Percentiles rank a stretch among this genome's conserved stretches.
Conservation (phyloP, 2,329 filamentous ascomycete species). For the Hypomyces perniciosus region DNA sequence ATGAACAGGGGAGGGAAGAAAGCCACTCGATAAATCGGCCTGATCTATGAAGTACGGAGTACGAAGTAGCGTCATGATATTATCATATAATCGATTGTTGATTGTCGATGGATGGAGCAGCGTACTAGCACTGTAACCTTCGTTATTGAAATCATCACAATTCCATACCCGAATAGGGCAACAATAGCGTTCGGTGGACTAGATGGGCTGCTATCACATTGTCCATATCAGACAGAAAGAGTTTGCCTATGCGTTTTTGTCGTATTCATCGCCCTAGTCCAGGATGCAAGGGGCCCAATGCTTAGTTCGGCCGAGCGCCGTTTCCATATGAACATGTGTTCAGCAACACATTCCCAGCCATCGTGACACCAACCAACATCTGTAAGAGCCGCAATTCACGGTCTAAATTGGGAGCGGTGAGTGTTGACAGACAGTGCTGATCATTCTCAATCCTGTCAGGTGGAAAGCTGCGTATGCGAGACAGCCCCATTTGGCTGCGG, state of each 20-base stretch:
- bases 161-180: too few relatives aligned
- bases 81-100: too few relatives aligned
- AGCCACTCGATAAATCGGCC: too few relatives aligned
- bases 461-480: background rate
- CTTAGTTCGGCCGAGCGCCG: background rate
- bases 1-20: too few relatives aligned
- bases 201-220: too few relatives aligned
- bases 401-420: slow-evolving; percentile 1
- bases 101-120: too few relatives aligned
- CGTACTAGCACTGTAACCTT: too few relatives aligned
- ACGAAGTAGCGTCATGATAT: too few relatives aligned
- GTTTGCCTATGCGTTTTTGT: background rate
- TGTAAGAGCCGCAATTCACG: background rate
- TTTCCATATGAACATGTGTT: slow-evolving; percentile 10
- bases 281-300: background rate
- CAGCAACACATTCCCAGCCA: background rate
- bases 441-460: background rate
- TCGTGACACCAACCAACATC: background rate
- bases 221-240: too few relatives aligned
- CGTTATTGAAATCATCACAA: too few relatives aligned
- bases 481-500: background rate
- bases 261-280: background rate
- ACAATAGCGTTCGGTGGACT: too few relatives aligned
- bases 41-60: too few relatives aligned
- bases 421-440: background rate